These are phyloP conservation scores for Penicillium sclerotigenum DNA, from an alignment of 2,329 filamentous ascomycete genomes.

Conservation along the genomic window DNA sequence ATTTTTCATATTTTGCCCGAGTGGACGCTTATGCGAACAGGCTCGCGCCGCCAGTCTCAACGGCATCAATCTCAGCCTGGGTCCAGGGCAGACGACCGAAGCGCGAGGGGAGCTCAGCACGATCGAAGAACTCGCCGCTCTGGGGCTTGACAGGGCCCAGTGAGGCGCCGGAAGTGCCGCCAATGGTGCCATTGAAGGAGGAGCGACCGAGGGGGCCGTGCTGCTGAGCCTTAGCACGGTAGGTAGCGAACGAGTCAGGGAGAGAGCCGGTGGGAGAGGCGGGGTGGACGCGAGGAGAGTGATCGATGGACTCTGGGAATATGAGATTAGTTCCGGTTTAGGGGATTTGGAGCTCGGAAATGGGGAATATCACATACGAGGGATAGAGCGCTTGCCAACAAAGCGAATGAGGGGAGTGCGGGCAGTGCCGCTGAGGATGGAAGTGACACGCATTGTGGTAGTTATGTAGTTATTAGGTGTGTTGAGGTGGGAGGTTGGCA, in stretches of 20 bases:
- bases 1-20: neutral
- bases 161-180: slow-evolving; percentile 63
- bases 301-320: slow-evolving; percentile 44
- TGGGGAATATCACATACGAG: slow-evolving; percentile 36
- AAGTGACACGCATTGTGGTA: slow-evolving; percentile 41
- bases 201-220: slow-evolving; percentile 57
- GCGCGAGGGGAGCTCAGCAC: slow-evolving; percentile 77
- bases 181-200: slow-evolving; percentile 46
- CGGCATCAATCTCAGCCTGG: slow-evolving; percentile 84
- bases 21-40: slow-evolving; percentile 47
- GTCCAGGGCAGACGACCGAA: slow-evolving; percentile 75
- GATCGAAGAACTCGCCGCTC: slow-evolving; percentile 79
- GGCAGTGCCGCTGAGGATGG: slow-evolving; percentile 41
- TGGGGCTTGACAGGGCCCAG: slow-evolving; percentile 70
- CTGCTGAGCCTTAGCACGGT: slow-evolving; percentile 62
- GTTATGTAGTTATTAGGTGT: slow-evolving; percentile 7
- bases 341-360: neutral
- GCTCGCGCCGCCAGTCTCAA: slow-evolving; percentile 88
- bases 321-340: slow-evolving; percentile 14
- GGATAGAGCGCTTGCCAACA: slow-evolving; percentile 46
- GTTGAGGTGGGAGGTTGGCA: slow-evolving; percentile 7
- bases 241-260: slow-evolving; percentile 60
- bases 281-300: slow-evolving; percentile 59
- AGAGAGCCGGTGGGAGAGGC: slow-evolving; percentile 55
- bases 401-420: slow-evolving; percentile 51